Evolutionary conservation across 805 yeast species (phyloP).

Genomic region (Gaillardinia entomophila): DNA sequence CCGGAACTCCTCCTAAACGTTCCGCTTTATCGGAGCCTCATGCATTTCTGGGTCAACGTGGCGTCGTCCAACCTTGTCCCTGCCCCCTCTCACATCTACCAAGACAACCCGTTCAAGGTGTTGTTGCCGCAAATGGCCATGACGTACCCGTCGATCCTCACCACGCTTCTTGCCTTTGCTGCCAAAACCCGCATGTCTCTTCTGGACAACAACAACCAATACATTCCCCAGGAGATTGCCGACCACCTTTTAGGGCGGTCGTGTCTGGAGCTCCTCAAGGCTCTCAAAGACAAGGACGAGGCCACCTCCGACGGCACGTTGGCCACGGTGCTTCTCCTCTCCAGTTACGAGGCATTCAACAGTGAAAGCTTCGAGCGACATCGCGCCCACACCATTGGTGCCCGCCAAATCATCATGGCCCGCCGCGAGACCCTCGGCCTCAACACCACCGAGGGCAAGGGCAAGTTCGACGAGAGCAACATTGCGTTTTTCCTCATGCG

Average conservation of each 20-base stretch:
- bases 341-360: conserved; percentile 48
- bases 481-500: conserved; percentile 52
- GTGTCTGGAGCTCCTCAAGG: conserved; percentile 47
- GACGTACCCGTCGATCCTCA: conserved; percentile 49
- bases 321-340: conserved; percentile 53
- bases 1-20: conserved; percentile 59
- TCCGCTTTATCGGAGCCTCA: conserved; percentile 54
- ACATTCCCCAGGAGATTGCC: conserved; percentile 35
- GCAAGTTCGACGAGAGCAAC: conserved; percentile 1
- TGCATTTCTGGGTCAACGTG: conserved; percentile 56
- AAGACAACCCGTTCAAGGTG: conserved; percentile 60
- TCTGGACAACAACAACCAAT: conserved; percentile 10
- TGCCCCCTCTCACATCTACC: conserved; percentile 50
- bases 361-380: conserved; percentile 46
- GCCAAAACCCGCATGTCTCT: conserved; percentile 25
- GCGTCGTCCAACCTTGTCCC: conserved; percentile 63
- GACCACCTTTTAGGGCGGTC: conserved; percentile 52
- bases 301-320: conserved; percentile 63
- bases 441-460: conserved; percentile 3
- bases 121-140: conserved; percentile 66
- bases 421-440: conserved; percentile 23
- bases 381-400: conserved; percentile 63
- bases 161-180: conserved; percentile 46
- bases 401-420: conserved; percentile 55
- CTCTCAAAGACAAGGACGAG: conserved; percentile 45